Evolutionary conservation across 148 eudicot genomes (phyloP).

Genomic region (Suaeda aralocaspica): DNA sequence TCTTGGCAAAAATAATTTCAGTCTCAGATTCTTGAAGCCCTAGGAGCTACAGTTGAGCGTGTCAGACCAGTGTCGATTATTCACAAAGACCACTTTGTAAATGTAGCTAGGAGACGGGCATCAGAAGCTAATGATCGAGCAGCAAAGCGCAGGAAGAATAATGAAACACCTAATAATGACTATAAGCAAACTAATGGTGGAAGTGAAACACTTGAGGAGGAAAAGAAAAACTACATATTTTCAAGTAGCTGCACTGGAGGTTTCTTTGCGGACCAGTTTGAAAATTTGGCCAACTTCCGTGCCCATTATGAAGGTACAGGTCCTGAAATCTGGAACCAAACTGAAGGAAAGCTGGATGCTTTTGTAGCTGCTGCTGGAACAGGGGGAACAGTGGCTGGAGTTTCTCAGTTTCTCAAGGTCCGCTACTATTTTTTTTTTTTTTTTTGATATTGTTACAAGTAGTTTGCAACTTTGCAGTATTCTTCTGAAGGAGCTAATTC

Average conservation of each 20-base stretch:
- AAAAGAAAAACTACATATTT: conserved; percentile 30
- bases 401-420: conserved; percentile 83
- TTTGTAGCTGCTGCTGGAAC: conserved; percentile 97
- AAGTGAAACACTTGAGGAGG: conserved; percentile 26
- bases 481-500: not conserved
- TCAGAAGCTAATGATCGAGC: conserved; percentile 72
- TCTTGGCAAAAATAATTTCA: conserved; percentile 25
- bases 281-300: conserved; percentile 85
- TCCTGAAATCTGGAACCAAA: conserved; percentile 95
- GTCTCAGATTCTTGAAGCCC: conserved; percentile 95
- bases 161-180: conserved; percentile 23
- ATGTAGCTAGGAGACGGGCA: conserved; percentile 90
- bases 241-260: conserved; percentile 73
- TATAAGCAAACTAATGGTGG: conserved; percentile 31
- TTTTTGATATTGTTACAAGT: not conserved
- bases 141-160: conserved; percentile 23
- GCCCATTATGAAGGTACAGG: conserved; percentile 94
- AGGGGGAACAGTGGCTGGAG: conserved; percentile 93
- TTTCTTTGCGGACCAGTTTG: conserved; percentile 95
- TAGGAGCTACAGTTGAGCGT: conserved; percentile 91
- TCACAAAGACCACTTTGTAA: conserved; percentile 87
- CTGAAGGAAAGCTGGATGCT: conserved; percentile 69
- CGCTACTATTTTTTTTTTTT: no score
- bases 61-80: conserved; percentile 99
- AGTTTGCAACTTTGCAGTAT: not conserved